Base-by-base conservation (phyloP, 2,329 filamentous ascomycete species). In the Dryadomyces sulphureus region DNA sequence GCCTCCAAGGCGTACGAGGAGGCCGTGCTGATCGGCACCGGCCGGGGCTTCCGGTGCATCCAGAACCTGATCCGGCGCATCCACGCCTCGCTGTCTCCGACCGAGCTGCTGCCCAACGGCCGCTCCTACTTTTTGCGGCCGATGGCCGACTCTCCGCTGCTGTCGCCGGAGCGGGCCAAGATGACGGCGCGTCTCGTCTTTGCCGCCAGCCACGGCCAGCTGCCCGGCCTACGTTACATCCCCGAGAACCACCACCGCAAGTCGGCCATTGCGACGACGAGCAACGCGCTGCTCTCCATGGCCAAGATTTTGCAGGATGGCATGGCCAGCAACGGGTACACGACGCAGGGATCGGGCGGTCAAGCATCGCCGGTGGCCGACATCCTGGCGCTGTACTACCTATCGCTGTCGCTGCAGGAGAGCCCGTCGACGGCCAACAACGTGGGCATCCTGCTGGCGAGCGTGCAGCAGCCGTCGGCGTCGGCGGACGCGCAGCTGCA, bases 371-470 rank as follows among this genome's bases (percentile, higher is more conserved):
- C 87, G 1, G 87, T 96, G 21, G 79, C 87, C 38, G 92, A 98
- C 57, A 96, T 98, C 34, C 65, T 98, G 32, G 86, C 89, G 2
- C 73, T 98, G 12, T 98, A 98, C 61, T 98, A 98, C 57, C 70
- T 98, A 3, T 98, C 92, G 0, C 67, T 98, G 3, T 94, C 92
- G 0, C 71, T 98, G 2, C 92, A 95, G 52, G 89, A 92, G 41
- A 96, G 92, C 56, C 92, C 92, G 2, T 98, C 92, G 0, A 98
- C 92, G 0, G 92, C 92, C 1, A 98, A 98, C 60, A 98, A 98
- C 59, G 89, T 98, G 12, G 92, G 92, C 3, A 98, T 98, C 46
- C 70, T 98, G 24, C 76, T 98, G n/a, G 92, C 92, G 5, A 86
- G 92, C 47, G 84, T 96, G 19, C 92, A 94, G 57, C 88, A 94